Base-by-base conservation (phyloP, 768 basidiomycete species). In the Leccinum uliginosum region DNA sequence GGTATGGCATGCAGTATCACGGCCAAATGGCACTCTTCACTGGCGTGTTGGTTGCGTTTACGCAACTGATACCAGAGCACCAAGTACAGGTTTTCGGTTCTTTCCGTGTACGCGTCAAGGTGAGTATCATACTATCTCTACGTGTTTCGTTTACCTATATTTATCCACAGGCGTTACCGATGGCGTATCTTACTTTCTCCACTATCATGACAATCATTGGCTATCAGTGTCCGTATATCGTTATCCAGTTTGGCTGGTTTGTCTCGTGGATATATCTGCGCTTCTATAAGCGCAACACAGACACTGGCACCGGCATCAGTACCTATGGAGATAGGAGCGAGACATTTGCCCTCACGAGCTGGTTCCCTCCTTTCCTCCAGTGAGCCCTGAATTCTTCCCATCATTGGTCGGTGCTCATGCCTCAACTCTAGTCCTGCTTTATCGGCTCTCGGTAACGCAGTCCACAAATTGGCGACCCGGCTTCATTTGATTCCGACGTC, bases 191-290 rank as follows among this genome's bases (percentile, higher is more conserved):
- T 57, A 88, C 91, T 2, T 73, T 98, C 55, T 98, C 95, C 10
- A 93, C 89, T 58, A 80, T 97, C 26, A 78, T 93, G 74, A 88
- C 86, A 60, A 62, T 96, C 49, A 57, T 93, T 46, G 93, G 93
- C 21, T 87, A 87, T 74, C 93, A 93, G 69, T 87, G 85, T 56
- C 93, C 93, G 15, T 96, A 85, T 78, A 92, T 95, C 51, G 75
- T 94, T 67, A 94, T 98, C 61, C 97, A 99, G 68, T 99, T 98
- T 70, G 97, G 96, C n/a, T 99, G 96, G 93, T 88, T 97, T 55
- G 90, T 94, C 8, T 83, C 89, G 30, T 99, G 93, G 90, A 80
- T 91, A 53, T 99, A 97, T 74, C 82, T 99, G 32, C 86, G 97
- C 35, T 98, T 99, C 78, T 93, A 98, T 80, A 98, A 98, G 76